These are phyloP conservation scores for Penicillium sp. DNA, from an alignment of 2,329 filamentous ascomycete genomes.

Conservation along the genomic window DNA sequence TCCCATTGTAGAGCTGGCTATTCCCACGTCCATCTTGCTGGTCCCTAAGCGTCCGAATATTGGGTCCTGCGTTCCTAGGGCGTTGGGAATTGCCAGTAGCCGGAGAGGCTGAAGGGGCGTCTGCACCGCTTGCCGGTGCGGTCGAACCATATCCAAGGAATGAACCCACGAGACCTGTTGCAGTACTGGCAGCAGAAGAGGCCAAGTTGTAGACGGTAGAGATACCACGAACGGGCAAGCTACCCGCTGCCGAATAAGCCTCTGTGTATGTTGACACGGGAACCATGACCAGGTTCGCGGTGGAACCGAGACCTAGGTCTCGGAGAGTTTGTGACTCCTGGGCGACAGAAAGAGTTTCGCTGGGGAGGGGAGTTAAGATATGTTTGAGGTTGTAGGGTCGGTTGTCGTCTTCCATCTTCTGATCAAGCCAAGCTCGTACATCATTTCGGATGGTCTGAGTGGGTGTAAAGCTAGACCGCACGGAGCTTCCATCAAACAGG, in stretches of 20 bases:
- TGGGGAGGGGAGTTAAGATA: conserved; percentile 74
- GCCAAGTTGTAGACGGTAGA: conserved; percentile 43
- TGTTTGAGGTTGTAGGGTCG: conserved; percentile 80
- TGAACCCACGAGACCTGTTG: conserved; percentile 44
- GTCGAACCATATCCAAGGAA: conserved; percentile 42
- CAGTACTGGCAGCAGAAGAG: conserved; percentile 43
- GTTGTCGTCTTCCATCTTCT: conserved; percentile 54
- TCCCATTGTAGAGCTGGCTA: conserved; percentile 84
- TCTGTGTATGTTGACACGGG: conserved; percentile 63
- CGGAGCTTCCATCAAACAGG: conserved; percentile 77
- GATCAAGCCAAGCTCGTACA: conserved; percentile 75
- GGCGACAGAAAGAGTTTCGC: conserved; percentile 66
- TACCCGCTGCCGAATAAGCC: conserved; percentile 51
- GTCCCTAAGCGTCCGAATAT: conserved; percentile 54
- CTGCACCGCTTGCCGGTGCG: conserved; percentile 14
- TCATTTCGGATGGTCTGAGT: conserved; percentile 60
- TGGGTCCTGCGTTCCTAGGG: conserved; percentile 29
- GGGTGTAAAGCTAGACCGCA: conserved; percentile 69
- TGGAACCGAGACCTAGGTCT: conserved; percentile 71
- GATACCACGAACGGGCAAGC: conserved; percentile 42
- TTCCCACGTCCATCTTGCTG: conserved; percentile 55
- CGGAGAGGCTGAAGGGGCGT: conserved; percentile 4
- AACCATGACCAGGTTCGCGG: conserved; percentile 77
- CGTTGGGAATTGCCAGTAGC: conserved; percentile 11
- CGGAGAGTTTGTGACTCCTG: conserved; percentile 69